Conservation (phyloP, 306 rosid genomes). For the Pachyrhizus erosus region DNA sequence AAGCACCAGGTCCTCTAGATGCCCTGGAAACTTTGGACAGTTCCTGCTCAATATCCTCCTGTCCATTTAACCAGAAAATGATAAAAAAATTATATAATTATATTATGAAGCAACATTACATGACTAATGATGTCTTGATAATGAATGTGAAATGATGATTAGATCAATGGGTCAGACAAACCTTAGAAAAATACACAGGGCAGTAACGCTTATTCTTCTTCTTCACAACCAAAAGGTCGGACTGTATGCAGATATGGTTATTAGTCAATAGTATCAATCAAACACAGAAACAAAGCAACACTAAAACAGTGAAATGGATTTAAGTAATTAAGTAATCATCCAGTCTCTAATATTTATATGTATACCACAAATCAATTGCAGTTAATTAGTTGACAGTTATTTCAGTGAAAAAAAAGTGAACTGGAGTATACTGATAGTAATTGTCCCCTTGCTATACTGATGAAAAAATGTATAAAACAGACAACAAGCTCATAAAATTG, state of each 20-base stretch:
- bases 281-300: not conserved
- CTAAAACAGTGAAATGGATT: conserved; percentile 2
- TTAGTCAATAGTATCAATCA: conserved; percentile 36
- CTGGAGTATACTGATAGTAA: conserved; percentile 2
- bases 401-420: conserved; percentile 10
- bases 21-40: conserved; percentile 73
- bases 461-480: not conserved
- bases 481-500: not conserved
- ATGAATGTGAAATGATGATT: conserved; percentile 4
- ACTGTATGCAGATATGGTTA: conserved; percentile 59
- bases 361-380: not conserved
- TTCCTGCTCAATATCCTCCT: conserved; percentile 96
- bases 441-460: conserved; percentile 3
- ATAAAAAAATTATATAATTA: conserved; percentile 19
- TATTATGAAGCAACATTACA: conserved; percentile 11
- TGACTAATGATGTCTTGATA: conserved; percentile 12
- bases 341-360: not conserved
- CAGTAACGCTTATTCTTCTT: conserved; percentile 93
- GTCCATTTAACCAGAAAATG: conserved; percentile 42
- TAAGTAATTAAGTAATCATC: not conserved
- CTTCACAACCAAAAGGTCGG: conserved; percentile 89
- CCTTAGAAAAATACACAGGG: conserved; percentile 92
- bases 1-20: conserved; percentile 69
- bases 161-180: conserved; percentile 52
- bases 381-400: conserved; percentile 15